A percentile compares a stretch with the other conserved stretches of the same genome.
phyloP scores from a whole-genome alignment of 2,329 filamentous ascomycete species.

The Phialophora chinensis region DNA sequence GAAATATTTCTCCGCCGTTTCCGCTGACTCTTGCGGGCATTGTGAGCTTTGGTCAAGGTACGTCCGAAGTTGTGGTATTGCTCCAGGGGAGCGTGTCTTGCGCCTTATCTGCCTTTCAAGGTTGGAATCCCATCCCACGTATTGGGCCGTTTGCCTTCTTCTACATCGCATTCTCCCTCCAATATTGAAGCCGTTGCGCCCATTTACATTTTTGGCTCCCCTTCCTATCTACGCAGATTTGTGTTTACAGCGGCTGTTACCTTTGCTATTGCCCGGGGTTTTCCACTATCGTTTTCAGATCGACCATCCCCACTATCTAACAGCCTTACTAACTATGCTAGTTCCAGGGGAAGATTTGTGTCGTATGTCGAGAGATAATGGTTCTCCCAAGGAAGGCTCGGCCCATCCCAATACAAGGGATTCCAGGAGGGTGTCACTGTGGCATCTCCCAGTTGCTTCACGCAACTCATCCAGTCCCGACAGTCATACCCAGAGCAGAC shows the following conservation, averaged over 20 bases:
- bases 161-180: background rate
- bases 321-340: conserved; percentile 17
- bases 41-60: background rate
- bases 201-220: background rate
- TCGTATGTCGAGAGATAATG: conserved; percentile 38
- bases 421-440: conserved; percentile 24
- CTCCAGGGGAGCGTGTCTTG: background rate
- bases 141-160: background rate
- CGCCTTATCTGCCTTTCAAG: conserved; percentile 12
- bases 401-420: conserved; percentile 24
- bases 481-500: conserved; percentile 13
- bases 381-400: conserved; percentile 28
- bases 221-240: background rate
- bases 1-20: background rate
- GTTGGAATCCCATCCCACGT: conserved; percentile 7
- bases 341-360: conserved; percentile 20
- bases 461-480: conserved; percentile 27
- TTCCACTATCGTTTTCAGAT: background rate
- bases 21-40: background rate
- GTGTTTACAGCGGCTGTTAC: background rate
- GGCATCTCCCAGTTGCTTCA: conserved; percentile 22
- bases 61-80: background rate
- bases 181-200: background rate
- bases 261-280: background rate
- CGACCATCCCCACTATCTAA: background rate